phyloP scores from a whole-genome alignment of 352 stramenopile genomes.

The Elongisporangium prolatum region DNA sequence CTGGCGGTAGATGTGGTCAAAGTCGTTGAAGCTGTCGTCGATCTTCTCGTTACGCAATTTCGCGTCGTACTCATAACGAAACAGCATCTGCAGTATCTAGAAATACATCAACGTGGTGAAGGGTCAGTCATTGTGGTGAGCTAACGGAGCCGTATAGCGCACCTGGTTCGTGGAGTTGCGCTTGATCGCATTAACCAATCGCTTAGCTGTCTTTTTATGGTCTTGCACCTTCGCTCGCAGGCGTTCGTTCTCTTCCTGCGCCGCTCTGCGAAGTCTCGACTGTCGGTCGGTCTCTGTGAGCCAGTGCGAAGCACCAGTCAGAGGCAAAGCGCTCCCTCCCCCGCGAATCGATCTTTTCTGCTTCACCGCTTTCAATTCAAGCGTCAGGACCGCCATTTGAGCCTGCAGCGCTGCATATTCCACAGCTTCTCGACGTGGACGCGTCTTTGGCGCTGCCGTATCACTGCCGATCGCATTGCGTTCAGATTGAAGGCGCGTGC shows the following conservation, averaged over 20 bases:
- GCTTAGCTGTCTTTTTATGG: background rate
- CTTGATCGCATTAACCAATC: background rate
- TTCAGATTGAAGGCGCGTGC: background rate
- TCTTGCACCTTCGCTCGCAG: background rate
- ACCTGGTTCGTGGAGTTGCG: background rate
- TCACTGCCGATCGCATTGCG: background rate
- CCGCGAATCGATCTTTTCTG: background rate
- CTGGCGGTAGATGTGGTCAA: background rate
- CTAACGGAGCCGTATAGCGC: background rate
- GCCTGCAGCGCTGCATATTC: background rate
- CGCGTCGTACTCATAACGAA: background rate
- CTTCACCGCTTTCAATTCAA: background rate
- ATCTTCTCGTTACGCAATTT: background rate
- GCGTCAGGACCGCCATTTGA: background rate
- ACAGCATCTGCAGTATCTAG: background rate
- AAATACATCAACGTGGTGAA: background rate
- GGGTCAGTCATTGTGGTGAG: background rate
- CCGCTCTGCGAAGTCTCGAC: background rate
- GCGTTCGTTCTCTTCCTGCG: background rate
- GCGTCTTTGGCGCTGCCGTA: background rate
- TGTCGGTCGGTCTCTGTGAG: background rate
- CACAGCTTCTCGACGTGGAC: background rate
- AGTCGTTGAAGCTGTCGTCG: background rate
- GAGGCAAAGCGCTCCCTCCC: background rate
- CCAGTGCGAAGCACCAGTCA: background rate